Conservation (phyloP, 2,329 filamentous ascomycete species). For the Endocalyx cinctus region DNA sequence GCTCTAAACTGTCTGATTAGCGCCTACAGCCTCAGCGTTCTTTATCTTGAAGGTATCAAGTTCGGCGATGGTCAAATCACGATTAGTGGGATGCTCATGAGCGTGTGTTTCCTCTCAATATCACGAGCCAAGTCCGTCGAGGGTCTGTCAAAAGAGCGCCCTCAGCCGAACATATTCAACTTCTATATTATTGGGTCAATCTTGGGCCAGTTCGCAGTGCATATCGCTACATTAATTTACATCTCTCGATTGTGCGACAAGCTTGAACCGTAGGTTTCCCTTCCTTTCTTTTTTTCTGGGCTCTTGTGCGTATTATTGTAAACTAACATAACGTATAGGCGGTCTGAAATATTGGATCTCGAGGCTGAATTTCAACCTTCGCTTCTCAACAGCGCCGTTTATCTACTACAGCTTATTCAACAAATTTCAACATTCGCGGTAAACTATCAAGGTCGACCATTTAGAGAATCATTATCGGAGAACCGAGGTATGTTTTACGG, state of each 20-base stretch:
- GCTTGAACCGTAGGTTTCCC: constrained; percentile 71
- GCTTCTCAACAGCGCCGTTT: constrained; percentile 92
- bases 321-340: constrained; percentile 32
- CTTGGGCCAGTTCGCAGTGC: constrained; percentile 92
- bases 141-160: constrained; percentile 90
- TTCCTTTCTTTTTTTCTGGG: not conserved
- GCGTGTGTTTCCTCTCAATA: constrained; percentile 96
- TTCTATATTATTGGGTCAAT: constrained; percentile 98
- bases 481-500: constrained; percentile 99
- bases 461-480: constrained; percentile 91
- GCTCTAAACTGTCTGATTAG: constrained; percentile 97
- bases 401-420: constrained; percentile 95
- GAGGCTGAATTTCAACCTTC: constrained; percentile 93
- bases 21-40: constrained; percentile 91
- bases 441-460: constrained; percentile 97
- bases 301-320: too few relatives aligned
- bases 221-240: constrained; percentile 91
- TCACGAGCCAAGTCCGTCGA: constrained; percentile 97
- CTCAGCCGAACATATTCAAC: constrained; percentile 99
- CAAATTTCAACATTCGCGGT: constrained; percentile 99
- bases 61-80: constrained; percentile 98
- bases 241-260: constrained; percentile 83
- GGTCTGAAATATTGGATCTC: constrained; percentile 67
- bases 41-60: constrained; percentile 98
- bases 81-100: constrained; percentile 99